These are phyloP conservation scores for Echium plantagineum DNA, from an alignment of 257 asterid genomes.

Conservation along the genomic window DNA sequence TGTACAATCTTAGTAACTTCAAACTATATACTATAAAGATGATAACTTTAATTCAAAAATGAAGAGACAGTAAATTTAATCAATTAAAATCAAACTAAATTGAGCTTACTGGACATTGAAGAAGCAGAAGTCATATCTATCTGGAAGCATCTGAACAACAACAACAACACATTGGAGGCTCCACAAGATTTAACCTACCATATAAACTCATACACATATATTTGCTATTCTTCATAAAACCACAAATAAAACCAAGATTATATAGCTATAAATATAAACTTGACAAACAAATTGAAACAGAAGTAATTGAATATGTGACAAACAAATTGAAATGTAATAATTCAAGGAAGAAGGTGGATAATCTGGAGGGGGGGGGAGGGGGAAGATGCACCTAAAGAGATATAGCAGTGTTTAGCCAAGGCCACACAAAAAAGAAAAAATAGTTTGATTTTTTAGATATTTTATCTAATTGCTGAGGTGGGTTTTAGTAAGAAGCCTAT, in stretches of 20 bases:
- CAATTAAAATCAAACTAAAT: too few species aligned
- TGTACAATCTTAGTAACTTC: too few species aligned
- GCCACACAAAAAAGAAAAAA: constrained; percentile 4
- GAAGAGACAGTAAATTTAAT: too few species aligned
- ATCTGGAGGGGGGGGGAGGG: constrained; percentile 13
- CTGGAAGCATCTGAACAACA: constrained; percentile 51
- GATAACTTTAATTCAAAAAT: too few species aligned
- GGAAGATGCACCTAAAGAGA: background rate
- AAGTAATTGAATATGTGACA: background rate
- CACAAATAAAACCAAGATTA: background rate
- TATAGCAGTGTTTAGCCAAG: constrained; percentile 2
- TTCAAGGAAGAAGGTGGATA: constrained; percentile 6
- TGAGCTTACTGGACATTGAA: constrained; percentile 54
- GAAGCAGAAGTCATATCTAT: constrained; percentile 60
- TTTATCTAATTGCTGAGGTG: too few species aligned
- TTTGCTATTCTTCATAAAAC: background rate
- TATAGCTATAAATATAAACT: background rate
- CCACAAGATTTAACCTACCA: constrained; percentile 9
- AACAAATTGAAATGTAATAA: background rate
- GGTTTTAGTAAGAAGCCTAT: too few species aligned
- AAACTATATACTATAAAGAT: too few species aligned
- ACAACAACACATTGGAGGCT: constrained; percentile 27
- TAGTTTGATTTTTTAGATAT: background rate
- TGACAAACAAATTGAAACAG: background rate
- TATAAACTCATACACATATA: background rate